Percentiles rank a stretch among this genome's conserved stretches.
phyloP scores from a whole-genome alignment of 345 rosid genomes.

The Salix koriyanagi region DNA sequence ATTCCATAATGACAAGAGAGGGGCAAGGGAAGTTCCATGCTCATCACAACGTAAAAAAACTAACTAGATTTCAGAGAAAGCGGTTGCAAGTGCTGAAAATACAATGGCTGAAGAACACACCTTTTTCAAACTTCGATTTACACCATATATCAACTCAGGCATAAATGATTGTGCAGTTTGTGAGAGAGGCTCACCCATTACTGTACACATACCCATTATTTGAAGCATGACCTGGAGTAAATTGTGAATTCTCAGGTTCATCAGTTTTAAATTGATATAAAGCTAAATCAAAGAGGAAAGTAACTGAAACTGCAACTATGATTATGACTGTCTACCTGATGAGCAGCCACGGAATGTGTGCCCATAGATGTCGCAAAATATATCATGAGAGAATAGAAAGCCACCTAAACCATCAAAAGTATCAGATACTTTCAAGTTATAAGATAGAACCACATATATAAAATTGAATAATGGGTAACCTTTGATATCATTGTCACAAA shows the following conservation, averaged over 20 bases:
- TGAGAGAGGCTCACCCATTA: constrained; percentile 86
- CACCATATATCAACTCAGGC: constrained; percentile 82
- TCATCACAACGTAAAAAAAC: background rate
- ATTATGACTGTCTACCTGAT: constrained; percentile 52
- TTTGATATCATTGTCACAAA: constrained; percentile 70
- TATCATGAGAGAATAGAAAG: constrained; percentile 68
- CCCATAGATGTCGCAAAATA: constrained; percentile 90
- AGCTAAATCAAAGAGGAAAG: constrained; percentile 4
- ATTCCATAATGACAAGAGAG: background rate
- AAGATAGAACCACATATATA: constrained; percentile 12
- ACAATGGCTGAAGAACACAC: constrained; percentile 21
- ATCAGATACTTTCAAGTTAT: background rate
- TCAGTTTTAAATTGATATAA: background rate
- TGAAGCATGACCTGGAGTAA: constrained; percentile 66
- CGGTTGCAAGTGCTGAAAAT: background rate
- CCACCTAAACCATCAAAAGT: constrained; percentile 47
- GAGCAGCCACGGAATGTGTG: constrained; percentile 69
- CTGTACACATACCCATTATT: constrained; percentile 54
- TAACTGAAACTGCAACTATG: background rate
- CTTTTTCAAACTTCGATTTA: constrained; percentile 54
- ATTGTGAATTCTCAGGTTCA: constrained; percentile 2
- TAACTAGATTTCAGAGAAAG: background rate
- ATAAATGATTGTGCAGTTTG: constrained; percentile 93
- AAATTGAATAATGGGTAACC: constrained; percentile 29
- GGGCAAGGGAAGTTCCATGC: background rate